phyloP scores from a whole-genome alignment of 2,329 filamentous ascomycete genomes.

The Fusarium nygamai region DNA sequence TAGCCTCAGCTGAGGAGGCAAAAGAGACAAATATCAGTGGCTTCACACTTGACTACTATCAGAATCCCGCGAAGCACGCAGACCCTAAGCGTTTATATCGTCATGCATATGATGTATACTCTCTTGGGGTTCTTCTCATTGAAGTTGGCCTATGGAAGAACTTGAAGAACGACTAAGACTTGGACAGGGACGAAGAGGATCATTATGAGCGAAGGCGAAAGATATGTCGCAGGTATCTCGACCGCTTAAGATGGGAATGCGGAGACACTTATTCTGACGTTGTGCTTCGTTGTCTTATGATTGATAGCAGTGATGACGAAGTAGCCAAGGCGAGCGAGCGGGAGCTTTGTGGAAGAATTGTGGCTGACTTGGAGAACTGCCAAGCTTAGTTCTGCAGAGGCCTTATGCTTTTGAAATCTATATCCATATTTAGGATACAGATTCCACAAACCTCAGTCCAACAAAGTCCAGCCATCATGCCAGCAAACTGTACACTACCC shows the following conservation, averaged over 20 bases:
- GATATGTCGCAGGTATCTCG: background rate
- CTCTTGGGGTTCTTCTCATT: background rate
- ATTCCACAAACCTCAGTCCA: too few species aligned
- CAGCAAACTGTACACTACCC: too few species aligned
- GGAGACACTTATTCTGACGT: background rate
- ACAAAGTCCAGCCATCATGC: too few species aligned
- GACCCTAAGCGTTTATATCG: background rate
- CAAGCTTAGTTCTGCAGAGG: too few species aligned
- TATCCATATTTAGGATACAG: too few species aligned
- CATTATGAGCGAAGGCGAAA: background rate
- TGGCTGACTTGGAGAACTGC: background rate
- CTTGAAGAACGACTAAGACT: background rate
- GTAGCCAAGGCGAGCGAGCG: background rate
- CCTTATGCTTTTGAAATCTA: too few species aligned
- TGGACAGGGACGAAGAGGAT: background rate
- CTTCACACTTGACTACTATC: background rate
- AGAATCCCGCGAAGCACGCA: background rate
- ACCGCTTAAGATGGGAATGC: background rate
- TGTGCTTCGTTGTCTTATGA: background rate
- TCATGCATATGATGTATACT: background rate
- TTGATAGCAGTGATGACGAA: background rate
- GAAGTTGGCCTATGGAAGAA: background rate
- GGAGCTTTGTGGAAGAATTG: background rate
- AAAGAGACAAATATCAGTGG: background rate
- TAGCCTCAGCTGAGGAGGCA: fast-evolving